Base-by-base conservation (phyloP, 441 rosid species). In the Adansonia grandidieri region DNA sequence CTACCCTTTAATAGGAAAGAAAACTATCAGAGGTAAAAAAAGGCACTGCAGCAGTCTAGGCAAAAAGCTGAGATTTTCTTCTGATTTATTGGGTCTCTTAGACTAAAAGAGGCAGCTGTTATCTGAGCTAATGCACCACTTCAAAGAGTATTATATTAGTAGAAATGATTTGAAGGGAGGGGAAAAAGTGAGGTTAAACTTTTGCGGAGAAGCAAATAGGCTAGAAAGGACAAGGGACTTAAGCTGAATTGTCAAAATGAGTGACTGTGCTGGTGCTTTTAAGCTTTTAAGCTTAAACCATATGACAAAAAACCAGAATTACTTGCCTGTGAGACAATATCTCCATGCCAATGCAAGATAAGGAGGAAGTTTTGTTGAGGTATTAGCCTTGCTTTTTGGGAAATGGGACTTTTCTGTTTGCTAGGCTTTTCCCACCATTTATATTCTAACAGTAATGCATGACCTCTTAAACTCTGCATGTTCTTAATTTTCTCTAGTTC, bases 311-410 rank as follows among this genome's bases (percentile, higher is more conserved):
- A 63, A 13, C 42, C 75, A 20, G 75, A 57, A 77, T 77, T 69
- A 77, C 69, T 77, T 77, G 80, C 58, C 69, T 28, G 56, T 69
- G 75, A 77, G 69, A 60, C 80, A 77, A 58, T 44, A 58, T 57
- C 60, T 77, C 58, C 71, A 63, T 32, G 51, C 66, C 79, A 65
- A 54, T 61, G 56, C 56, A 17, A 76, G 79, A 20, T 9, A 20
- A 42, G 57, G 28, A 48, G 14, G n/a, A 61, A 6, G 7, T 61
- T 47, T 6, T 10, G 7, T 47, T 1, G 28, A 44, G 42, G 67
- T 28, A 50, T 15, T 40, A 3, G 62, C 45, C 32, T 40, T 66
- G 6, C 11, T 60, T 14, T 40, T 62, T 47, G 75, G 80, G 80
- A 76, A 76, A 51, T 76, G 75, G 50, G 68, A 45, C 28, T 47